These are phyloP conservation scores for Talaromyces verruculosus DNA, from an alignment of 2,329 filamentous ascomycete genomes.

Conservation along the genomic window DNA sequence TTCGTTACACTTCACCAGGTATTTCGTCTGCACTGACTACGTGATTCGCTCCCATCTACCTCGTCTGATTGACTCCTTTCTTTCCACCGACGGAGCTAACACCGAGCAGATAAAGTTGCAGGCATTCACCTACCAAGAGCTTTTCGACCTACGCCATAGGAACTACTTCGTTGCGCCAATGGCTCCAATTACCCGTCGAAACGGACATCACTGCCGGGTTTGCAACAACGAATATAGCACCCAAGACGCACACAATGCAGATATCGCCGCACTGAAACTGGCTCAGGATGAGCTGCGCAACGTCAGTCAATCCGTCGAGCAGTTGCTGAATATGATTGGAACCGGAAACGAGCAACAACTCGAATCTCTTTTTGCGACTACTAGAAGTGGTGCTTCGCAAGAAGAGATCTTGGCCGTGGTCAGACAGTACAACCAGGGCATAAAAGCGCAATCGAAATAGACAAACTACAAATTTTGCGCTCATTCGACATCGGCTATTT, in stretches of 20 bases:
- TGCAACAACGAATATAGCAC: background rate
- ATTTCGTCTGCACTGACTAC: background rate
- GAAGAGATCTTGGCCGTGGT: constrained; percentile 10
- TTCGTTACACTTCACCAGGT: background rate
- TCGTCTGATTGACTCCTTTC: background rate
- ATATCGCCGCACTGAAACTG: background rate
- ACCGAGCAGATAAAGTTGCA: background rate
- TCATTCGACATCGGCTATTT: background rate
- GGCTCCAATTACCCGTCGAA: background rate
- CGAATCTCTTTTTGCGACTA: constrained; percentile 1
- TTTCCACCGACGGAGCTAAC: background rate
- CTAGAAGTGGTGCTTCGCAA: constrained; percentile 6
- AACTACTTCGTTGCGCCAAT: background rate
- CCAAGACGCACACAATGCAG: background rate
- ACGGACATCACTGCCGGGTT: background rate
- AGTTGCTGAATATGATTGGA: constrained; percentile 11
- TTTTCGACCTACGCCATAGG: background rate
- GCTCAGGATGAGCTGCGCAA: constrained; percentile 4
- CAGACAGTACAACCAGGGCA: background rate
- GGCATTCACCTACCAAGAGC: background rate
- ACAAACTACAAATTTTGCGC: no score
- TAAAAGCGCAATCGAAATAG: background rate
- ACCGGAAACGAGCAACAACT: constrained; percentile 1
- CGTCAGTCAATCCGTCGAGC: constrained; percentile 13
- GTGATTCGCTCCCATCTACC: background rate